These are phyloP conservation scores for Sclerotinia spermophila DNA, from an alignment of 2,329 filamentous ascomycete species.

Conservation along the genomic window DNA sequence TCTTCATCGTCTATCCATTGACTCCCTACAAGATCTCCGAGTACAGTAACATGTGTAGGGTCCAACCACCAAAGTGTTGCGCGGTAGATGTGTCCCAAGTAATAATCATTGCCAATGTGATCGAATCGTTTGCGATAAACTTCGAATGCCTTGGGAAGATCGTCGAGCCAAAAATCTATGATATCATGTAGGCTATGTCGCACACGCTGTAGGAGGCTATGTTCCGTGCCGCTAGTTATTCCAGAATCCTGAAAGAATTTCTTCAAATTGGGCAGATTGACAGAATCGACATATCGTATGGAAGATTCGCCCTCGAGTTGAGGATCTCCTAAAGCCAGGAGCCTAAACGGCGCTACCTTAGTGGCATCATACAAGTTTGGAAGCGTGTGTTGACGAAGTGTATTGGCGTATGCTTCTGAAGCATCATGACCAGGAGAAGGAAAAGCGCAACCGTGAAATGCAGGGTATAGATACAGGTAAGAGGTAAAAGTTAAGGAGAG, in stretches of 20 bases:
- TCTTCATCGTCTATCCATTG: conserved; percentile 91
- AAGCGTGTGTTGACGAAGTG: conserved; percentile 28
- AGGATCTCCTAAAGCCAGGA: conserved; percentile 85
- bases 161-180: conserved; percentile 60
- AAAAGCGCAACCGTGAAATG: conserved; percentile 78
- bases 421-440: conserved; percentile 45
- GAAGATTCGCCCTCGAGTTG: conserved; percentile 91
- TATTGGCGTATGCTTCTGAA: conserved; percentile 30
- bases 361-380: conserved; percentile 27
- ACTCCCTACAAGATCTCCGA: conserved; percentile 89
- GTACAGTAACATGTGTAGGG: conserved; percentile 82
- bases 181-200: conserved; percentile 54
- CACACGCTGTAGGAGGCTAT: conserved; percentile 49
- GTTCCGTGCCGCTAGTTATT: conserved; percentile 40
- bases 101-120: conserved; percentile 89
- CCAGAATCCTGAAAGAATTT: conserved; percentile 35
- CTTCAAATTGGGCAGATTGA: conserved; percentile 52
- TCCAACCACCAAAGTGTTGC: conserved; percentile 77
- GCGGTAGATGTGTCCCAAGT: conserved; percentile 88
- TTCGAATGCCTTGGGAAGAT: conserved; percentile 64
- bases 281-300: conserved; percentile 58
- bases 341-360: conserved; percentile 68
- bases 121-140: conserved; percentile 77
- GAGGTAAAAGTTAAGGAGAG: conserved; percentile 65
- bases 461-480: conserved; percentile 85